Base-by-base conservation (phyloP, 2,329 filamentous ascomycete genomes). In the Mollisiaceae sp. region DNA sequence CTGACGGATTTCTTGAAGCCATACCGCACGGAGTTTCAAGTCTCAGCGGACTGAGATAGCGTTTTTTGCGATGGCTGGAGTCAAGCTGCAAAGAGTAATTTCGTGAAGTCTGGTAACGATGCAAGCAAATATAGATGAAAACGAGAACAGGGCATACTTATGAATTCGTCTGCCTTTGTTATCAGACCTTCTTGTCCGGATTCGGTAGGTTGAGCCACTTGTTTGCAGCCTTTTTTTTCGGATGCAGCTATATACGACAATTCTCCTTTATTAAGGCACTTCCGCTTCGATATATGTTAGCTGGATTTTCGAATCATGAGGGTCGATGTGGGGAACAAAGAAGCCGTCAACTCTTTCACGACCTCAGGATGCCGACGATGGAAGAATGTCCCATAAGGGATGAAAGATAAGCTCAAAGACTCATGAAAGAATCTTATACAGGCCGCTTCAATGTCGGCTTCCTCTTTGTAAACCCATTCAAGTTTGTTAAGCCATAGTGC, bases 141-240 rank as follows among this genome's bases (percentile, higher is more conserved):
- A 35, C 52, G 27, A 56, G 52, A 35, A n/a, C 11, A 36, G 24
- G 35, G 35, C 27, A 20, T 56, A 56, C 35, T 56, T 56, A 56
- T 56, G 52, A 38, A n/a, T 9, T 36, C 27, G 24, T 27, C 9
- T 36, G 6, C 36, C 24, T 56, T 56, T 56, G 52, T 56, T 20
- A 24, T 11, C 8, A 50, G 45, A 11, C 8, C 11, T 22, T 50
- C 4, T 22, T 22, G 45, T 8, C 45, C 45, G 45, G 45, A 50
- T 50, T n/a, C 45, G 24, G 45, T 22, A 11, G 2, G 11, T 22
- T 4, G 3, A 20, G 22, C n/a, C n/a, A 22, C n/a, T 50, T 20
- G n/a, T 50, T 50, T 27, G 45, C 45, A 50, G 45, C 8, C n/a
- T 24, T 27, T 11, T 20, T 50, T 24, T 20, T 50, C n/a, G 45